A percentile compares a stretch with the other conserved stretches of the same genome.
phyloP scores from a whole-genome alignment of 169 alveolate species.

The Plasmodium coatneyi region DNA sequence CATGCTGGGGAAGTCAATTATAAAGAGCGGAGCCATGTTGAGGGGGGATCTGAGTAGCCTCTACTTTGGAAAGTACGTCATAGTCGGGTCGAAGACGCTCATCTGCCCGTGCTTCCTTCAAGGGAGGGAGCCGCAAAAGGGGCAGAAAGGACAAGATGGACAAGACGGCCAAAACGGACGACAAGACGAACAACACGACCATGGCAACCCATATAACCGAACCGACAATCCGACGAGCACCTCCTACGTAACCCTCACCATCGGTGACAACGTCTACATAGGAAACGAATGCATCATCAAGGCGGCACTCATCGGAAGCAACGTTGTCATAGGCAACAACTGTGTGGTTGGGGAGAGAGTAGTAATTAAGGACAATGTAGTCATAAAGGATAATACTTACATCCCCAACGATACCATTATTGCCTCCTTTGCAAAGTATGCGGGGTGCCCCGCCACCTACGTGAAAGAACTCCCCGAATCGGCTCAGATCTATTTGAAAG shows the following conservation, averaged over 20 bases:
- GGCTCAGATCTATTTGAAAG: conserved; percentile 41
- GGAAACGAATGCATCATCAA: conserved; percentile 86
- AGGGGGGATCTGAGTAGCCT: conserved; percentile 88
- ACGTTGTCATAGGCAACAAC: conserved; percentile 89
- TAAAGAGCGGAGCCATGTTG: conserved; percentile 82
- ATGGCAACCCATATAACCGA: not conserved
- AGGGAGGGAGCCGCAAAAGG: not conserved
- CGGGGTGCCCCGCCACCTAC: conserved; percentile 89
- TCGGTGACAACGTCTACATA: conserved; percentile 88
- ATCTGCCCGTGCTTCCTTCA: conserved; percentile 85
- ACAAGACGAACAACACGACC: not conserved
- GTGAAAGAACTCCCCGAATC: conserved; percentile 85
- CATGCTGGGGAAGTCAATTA: conserved; percentile 85
- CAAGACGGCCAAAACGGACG: not conserved
- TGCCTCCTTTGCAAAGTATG: conserved; percentile 87
- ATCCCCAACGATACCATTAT: conserved; percentile 88
- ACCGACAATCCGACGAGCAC: not conserved
- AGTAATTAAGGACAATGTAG: conserved; percentile 84
- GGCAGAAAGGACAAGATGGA: not conserved
- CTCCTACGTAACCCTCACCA: conserved; percentile 78
- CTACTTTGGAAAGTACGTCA: conserved; percentile 83
- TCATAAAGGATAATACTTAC: conserved; percentile 84
- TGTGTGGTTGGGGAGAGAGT: conserved; percentile 88
- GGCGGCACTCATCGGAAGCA: conserved; percentile 86
- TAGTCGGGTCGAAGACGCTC: conserved; percentile 84